phyloP scores from a whole-genome alignment of 352 stramenopile species.

The Pythium periplocum region DNA sequence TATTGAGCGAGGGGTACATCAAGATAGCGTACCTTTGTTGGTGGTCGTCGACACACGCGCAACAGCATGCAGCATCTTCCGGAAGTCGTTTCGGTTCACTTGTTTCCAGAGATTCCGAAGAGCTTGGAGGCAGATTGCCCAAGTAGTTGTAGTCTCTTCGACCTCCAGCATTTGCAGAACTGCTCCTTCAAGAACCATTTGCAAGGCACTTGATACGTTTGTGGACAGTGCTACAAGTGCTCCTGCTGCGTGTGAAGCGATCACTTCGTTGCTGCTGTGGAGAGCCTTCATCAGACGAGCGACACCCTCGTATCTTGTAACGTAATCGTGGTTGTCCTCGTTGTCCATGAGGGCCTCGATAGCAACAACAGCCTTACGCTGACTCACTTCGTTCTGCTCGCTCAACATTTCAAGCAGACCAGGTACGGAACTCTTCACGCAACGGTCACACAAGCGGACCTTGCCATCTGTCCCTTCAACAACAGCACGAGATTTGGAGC shows the following conservation, averaged over 20 bases:
- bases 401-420: conserved; percentile 54
- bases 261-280: conserved; percentile 57
- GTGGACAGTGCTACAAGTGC: conserved; percentile 74
- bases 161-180: conserved; percentile 87
- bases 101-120: conserved; percentile 88
- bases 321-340: conserved; percentile 76
- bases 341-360: conserved; percentile 86
- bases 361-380: conserved; percentile 65
- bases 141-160: conserved; percentile 67
- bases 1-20: too few species aligned
- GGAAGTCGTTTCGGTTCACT: conserved; percentile 80
- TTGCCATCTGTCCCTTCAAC: conserved; percentile 75
- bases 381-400: conserved; percentile 42
- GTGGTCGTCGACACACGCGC: conserved; percentile 71
- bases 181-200: conserved; percentile 86
- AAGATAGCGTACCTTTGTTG: conserved; percentile 46
- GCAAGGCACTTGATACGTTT: conserved; percentile 71
- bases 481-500: conserved; percentile 79
- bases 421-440: conserved; percentile 77
- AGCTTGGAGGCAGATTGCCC: conserved; percentile 74
- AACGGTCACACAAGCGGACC: conserved; percentile 80
- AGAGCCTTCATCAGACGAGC: conserved; percentile 63
- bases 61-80: conserved; percentile 80
- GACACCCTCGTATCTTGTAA: conserved; percentile 72
- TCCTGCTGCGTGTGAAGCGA: conserved; percentile 66